Conservation (phyloP, 1,284 basidiomycete species). For the Malassezia cuniculi region DNA sequence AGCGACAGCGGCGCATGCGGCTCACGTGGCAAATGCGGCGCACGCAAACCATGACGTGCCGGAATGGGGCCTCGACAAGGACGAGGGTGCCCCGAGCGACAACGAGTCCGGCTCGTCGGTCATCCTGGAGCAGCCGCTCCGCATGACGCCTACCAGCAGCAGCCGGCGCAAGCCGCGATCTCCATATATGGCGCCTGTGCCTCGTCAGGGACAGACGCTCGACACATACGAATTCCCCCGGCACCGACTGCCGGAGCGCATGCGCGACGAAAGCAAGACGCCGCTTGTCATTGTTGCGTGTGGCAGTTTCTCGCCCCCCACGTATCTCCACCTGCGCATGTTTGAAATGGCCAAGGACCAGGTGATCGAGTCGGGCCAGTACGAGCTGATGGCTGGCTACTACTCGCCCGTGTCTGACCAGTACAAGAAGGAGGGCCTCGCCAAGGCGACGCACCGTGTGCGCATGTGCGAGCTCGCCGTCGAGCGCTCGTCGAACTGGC, state of each 20-base stretch:
- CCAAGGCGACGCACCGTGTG: conserved; percentile 41
- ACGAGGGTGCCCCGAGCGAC: neutral
- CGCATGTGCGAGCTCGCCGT: conserved; percentile 45
- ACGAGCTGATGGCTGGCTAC: conserved; percentile 84
- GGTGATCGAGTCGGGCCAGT: conserved; percentile 77
- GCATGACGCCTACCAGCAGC: neutral
- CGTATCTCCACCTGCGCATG: conserved; percentile 61
- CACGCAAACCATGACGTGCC: conserved; percentile 28
- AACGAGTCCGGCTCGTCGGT: conserved; percentile 14
- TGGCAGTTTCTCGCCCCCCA: conserved; percentile 52
- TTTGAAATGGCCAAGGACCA: conserved; percentile 98
- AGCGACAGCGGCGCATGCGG: neutral
- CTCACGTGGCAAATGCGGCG: neutral
- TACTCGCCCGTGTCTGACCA: conserved; percentile 64
- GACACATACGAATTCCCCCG: conserved; percentile 39
- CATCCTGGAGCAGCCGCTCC: conserved; percentile 16
- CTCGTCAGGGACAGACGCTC: conserved; percentile 25
- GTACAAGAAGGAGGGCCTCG: conserved; percentile 43
- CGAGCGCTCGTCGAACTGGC: conserved; percentile 44
- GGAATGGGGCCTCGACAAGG: conserved; percentile 20
- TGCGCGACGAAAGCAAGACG: conserved; percentile 39
- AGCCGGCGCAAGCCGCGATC: neutral
- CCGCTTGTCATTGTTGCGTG: conserved; percentile 49
- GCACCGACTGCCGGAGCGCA: conserved; percentile 35
- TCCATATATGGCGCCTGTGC: conserved; percentile 13